A percentile compares a stretch with the other conserved stretches of the same genome.
Conservation (phyloP, 2,329 filamentous ascomycete genomes). For the Colletotrichum karsti region DNA sequence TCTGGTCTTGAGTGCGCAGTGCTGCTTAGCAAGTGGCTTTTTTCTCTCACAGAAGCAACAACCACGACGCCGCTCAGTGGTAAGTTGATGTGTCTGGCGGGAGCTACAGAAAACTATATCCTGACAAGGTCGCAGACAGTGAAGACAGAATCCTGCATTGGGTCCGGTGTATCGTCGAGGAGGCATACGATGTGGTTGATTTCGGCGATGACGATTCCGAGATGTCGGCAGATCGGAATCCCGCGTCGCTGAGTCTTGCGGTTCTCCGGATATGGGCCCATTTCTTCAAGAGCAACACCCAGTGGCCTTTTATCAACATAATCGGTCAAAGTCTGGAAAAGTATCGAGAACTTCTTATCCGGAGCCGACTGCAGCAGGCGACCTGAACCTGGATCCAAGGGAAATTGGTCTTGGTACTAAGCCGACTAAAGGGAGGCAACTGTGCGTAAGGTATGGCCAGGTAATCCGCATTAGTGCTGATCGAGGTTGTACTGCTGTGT, state of each 20-base stretch:
- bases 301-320: slow-evolving; percentile 57
- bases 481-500: too few relatives aligned
- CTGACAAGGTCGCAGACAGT: slow-evolving; percentile 37
- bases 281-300: slow-evolving; percentile 56
- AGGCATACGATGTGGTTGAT: slow-evolving; percentile 48
- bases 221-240: slow-evolving; percentile 31
- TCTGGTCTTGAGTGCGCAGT: slow-evolving; percentile 64
- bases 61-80: slow-evolving; percentile 35
- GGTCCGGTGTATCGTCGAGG: slow-evolving; percentile 54
- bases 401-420: too few relatives aligned
- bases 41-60: slow-evolving; percentile 34
- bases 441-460: too few relatives aligned
- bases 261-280: slow-evolving; percentile 55
- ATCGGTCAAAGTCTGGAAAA: slow-evolving; percentile 49
- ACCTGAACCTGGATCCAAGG: neutral
- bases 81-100: slow-evolving; percentile 23
- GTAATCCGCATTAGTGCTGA: too few relatives aligned
- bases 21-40: slow-evolving; percentile 59
- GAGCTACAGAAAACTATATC: too few relatives aligned
- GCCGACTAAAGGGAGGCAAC: too few relatives aligned
- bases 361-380: neutral
- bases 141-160: slow-evolving; percentile 56
- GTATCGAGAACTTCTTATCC: slow-evolving; percentile 39
- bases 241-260: slow-evolving; percentile 44
- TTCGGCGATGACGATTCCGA: slow-evolving; percentile 45